A percentile compares a stretch with the other conserved stretches of the same genome.
These are phyloP conservation scores for Eutrema japonicum DNA, from an alignment of 345 rosid genomes.

Conservation along the genomic window DNA sequence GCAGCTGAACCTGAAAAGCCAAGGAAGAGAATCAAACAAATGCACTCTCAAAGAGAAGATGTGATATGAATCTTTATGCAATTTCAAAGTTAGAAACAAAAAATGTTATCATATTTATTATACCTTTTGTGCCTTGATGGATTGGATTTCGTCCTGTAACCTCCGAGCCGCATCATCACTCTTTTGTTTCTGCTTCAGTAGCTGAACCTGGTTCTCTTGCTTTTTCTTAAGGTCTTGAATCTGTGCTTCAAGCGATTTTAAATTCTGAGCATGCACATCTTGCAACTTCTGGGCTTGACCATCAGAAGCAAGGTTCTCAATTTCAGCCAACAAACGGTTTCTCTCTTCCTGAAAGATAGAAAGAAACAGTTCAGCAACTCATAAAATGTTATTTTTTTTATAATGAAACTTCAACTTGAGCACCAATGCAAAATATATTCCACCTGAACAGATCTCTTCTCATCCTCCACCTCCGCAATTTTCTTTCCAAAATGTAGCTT, in stretches of 20 bases:
- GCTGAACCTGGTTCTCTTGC: conserved; percentile 96
- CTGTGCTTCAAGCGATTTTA: conserved; percentile 88
- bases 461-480: conserved; percentile 86
- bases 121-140: conserved; percentile 95
- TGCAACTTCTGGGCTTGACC: conserved; percentile 87
- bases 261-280: conserved; percentile 80
- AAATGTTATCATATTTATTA: not conserved
- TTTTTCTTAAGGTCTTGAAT: conserved; percentile 94
- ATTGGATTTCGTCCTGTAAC: conserved; percentile 95
- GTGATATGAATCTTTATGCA: conserved; percentile 1
- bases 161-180: conserved; percentile 93
- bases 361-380: conserved; percentile 21
- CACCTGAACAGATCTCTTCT: conserved; percentile 91
- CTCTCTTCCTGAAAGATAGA: conserved; percentile 78
- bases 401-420: not conserved
- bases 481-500: conserved; percentile 98
- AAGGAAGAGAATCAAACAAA: conserved; percentile 25
- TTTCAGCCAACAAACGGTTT: conserved; percentile 79
- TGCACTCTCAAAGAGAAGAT: conserved; percentile 24
- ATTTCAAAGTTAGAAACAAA: not conserved
- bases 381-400: conserved; percentile 1
- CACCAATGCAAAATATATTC: conserved; percentile 18
- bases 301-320: conserved; percentile 87
- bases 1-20: conserved; percentile 81
- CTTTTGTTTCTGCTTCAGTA: conserved; percentile 92